Conservation (phyloP, 2,329 filamentous ascomycete genomes). For the Chaetomiaceae sp. region DNA sequence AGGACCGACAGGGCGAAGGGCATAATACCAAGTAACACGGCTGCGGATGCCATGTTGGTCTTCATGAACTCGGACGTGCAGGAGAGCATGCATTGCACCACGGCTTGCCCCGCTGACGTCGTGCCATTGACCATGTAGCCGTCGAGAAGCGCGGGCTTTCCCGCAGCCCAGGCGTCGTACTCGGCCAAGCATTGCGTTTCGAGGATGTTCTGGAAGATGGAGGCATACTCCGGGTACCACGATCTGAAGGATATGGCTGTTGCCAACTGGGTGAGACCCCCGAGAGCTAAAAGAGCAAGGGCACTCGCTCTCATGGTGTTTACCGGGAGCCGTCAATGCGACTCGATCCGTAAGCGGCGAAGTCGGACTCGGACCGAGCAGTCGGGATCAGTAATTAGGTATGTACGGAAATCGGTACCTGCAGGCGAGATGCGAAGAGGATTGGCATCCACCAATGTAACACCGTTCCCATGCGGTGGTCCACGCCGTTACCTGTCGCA, state of each 20-base stretch:
- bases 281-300: neutral
- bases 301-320: neutral
- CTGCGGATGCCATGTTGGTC: conserved; percentile 6
- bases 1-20: conserved; percentile 4
- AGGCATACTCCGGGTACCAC: conserved; percentile 5
- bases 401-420: too few species aligned
- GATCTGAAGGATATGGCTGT: neutral
- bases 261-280: neutral
- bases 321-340: neutral
- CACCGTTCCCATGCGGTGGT: too few species aligned
- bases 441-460: too few species aligned
- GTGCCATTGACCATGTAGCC: neutral
- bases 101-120: neutral
- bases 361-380: too few species aligned
- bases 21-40: conserved; percentile 6
- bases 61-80: conserved; percentile 9
- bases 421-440: too few species aligned
- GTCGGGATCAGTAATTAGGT: too few species aligned
- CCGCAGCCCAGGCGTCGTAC: neutral
- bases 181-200: neutral
- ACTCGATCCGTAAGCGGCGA: too few species aligned
- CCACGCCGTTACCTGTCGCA: too few species aligned
- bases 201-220: neutral
- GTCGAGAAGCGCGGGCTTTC: neutral
- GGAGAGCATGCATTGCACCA: conserved; percentile 8